A percentile compares a stretch with the other conserved stretches of the same genome.
Evolutionary conservation across 1,139 yeast genomes (phyloP).

Genomic region (Wickerhamomyces sp.): DNA sequence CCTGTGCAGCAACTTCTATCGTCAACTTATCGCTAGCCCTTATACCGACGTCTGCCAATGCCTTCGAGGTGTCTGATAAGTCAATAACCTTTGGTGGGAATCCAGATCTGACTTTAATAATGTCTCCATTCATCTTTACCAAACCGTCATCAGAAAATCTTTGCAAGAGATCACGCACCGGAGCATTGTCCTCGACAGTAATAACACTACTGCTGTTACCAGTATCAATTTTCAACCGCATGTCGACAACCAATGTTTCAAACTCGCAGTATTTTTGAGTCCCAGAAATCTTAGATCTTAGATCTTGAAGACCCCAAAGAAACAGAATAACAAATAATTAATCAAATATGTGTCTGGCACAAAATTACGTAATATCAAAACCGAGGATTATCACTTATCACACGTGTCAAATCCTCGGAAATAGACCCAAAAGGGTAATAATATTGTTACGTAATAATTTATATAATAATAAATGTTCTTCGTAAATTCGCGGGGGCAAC

Average conservation of each 20-base stretch:
- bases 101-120: constrained; percentile 45
- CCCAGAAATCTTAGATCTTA: no score
- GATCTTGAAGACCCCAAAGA: no score
- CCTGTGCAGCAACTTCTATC: constrained; percentile 25
- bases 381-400: constrained; percentile 3
- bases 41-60: constrained; percentile 40
- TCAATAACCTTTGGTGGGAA: constrained; percentile 55
- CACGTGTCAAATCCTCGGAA: constrained; percentile 2
- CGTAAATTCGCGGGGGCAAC: no score
- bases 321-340: no score
- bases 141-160: constrained; percentile 11
- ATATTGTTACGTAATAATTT: no score
- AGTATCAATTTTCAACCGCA: constrained; percentile 26
- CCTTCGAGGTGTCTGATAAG: constrained; percentile 20
- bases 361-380: not conserved
- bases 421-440: not conserved
- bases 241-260: no score
- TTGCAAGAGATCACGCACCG: constrained; percentile 18
- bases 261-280: no score
- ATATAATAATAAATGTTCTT: no score
- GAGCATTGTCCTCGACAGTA: constrained; percentile 22
- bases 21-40: constrained; percentile 56
- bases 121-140: not conserved
- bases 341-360: no score
- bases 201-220: constrained; percentile 21